Conservation (phyloP, 106 monocot genomes). For the Acorus gramineus region DNA sequence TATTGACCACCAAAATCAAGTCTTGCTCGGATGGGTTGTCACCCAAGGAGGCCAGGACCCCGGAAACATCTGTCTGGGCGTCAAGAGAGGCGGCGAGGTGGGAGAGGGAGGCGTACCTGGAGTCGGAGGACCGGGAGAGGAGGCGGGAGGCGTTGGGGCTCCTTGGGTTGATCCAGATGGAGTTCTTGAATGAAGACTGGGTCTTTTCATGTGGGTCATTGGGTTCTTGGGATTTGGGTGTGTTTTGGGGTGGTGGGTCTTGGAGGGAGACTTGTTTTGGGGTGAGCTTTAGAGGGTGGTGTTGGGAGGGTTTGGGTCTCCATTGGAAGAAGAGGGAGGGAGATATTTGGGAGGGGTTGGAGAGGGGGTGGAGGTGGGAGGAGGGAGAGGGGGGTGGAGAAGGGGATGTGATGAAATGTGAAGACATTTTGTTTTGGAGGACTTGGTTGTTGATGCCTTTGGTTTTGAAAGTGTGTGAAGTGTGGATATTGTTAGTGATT, state of each 20-base stretch:
- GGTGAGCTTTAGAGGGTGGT: not conserved
- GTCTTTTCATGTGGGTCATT: not conserved
- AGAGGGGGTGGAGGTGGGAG: too few relatives aligned
- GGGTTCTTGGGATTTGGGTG: conserved; percentile 5
- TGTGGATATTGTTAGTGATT: too few relatives aligned
- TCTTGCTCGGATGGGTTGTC: conserved; percentile 44
- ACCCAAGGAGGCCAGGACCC: conserved; percentile 7
- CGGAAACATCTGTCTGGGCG: conserved; percentile 5
- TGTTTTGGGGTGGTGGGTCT: conserved; percentile 5
- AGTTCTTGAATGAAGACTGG: conserved; percentile 23
- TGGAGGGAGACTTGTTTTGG: conserved; percentile 16
- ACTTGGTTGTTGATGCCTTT: too few relatives aligned
- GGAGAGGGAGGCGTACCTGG: conserved; percentile 46
- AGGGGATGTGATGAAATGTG: too few relatives aligned
- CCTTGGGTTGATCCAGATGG: conserved; percentile 72
- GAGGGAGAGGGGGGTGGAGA: too few relatives aligned
- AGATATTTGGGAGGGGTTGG: too few relatives aligned
- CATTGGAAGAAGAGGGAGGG: too few relatives aligned
- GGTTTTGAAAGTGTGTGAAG: too few relatives aligned
- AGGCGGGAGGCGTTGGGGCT: conserved; percentile 29
- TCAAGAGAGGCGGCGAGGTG: conserved; percentile 25
- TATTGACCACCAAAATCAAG: conserved; percentile 52
- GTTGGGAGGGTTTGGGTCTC: not conserved
- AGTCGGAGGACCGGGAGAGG: conserved; percentile 28
- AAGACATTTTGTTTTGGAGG: too few relatives aligned